Conservation (phyloP, 352 stramenopile species). For the Phytopythium montanum region DNA sequence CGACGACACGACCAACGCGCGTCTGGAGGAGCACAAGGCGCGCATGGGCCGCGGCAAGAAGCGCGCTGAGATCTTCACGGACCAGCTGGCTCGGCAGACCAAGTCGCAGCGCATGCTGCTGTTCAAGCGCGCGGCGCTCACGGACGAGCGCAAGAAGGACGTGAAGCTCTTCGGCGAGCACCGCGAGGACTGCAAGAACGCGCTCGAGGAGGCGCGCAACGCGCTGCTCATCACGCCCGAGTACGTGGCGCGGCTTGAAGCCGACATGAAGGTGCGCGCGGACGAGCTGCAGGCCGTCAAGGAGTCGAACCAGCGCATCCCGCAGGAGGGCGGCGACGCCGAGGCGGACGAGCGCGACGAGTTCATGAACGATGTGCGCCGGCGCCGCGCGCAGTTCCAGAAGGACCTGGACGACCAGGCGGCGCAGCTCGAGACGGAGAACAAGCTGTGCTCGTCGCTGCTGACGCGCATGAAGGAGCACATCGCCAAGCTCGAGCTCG, state of each 20-base stretch:
- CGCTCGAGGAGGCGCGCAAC: constrained; percentile 67
- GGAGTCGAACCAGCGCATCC: constrained; percentile 84
- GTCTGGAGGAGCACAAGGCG: constrained; percentile 61
- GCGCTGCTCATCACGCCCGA: constrained; percentile 75
- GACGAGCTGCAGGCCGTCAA: constrained; percentile 70
- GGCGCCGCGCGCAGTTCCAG: constrained; percentile 76
- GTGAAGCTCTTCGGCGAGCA: constrained; percentile 80
- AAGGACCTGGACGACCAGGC: constrained; percentile 81
- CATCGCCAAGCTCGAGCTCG: constrained; percentile 72
- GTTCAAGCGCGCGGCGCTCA: constrained; percentile 83
- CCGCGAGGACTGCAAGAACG: constrained; percentile 79
- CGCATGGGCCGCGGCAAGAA: constrained; percentile 80
- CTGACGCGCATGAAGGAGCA: constrained; percentile 82
- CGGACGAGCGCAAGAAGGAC: constrained; percentile 81
- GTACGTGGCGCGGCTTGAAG: constrained; percentile 80
- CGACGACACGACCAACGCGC: constrained; percentile 53
- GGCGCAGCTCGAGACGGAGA: constrained; percentile 69
- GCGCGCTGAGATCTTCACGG: constrained; percentile 76
- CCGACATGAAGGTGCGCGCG: constrained; percentile 82
- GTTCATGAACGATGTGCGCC: constrained; percentile 87
- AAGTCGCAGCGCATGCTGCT: constrained; percentile 85
- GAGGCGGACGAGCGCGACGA: constrained; percentile 82
- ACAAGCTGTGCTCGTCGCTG: constrained; percentile 74
- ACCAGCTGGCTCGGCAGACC: constrained; percentile 74
- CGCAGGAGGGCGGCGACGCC: constrained; percentile 63